Conservation (phyloP, 192 early-diverging fungal species). For the Backusella tuberculispora region DNA sequence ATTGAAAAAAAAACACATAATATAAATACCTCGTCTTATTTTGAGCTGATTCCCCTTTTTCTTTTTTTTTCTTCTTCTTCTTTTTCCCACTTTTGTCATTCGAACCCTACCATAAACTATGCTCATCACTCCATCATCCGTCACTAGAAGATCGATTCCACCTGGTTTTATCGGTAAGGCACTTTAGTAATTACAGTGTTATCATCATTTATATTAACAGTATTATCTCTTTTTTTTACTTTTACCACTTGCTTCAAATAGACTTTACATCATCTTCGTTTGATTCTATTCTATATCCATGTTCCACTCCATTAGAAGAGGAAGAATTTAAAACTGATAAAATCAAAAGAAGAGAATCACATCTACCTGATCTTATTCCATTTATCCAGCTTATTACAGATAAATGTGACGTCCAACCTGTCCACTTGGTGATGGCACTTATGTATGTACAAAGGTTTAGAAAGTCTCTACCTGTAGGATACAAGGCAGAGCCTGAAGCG, state of each 20-base stretch:
- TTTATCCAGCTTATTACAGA: constrained; percentile 44
- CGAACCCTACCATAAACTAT: neutral
- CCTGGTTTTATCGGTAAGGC: constrained; percentile 35
- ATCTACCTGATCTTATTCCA: constrained; percentile 39
- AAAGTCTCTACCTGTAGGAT: constrained; percentile 36
- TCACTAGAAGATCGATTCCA: constrained; percentile 19
- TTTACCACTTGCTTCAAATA: neutral
- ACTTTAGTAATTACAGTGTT: neutral
- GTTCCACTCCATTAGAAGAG: neutral
- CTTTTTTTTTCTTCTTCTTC: constrained; percentile 24
- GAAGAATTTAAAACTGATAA: neutral
- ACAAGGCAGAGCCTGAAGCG: constrained; percentile 40
- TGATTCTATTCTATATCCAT: constrained; percentile 41
- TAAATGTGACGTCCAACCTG: constrained; percentile 35
- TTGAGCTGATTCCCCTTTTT: no score
- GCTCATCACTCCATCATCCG: constrained; percentile 12
- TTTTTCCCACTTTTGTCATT: constrained; percentile 29
- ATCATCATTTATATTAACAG: neutral
- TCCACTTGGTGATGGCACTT: constrained; percentile 40
- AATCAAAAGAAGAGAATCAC: constrained; percentile 19
- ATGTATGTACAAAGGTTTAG: constrained; percentile 46
- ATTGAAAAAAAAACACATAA: no score
- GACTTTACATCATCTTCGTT: constrained; percentile 43
- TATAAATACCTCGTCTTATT: no score
- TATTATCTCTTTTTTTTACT: neutral